Evolutionary conservation across 495 filamentous ascomycete species (phyloP), one percentile per base, ranked within the genome.

Genomic region (Rostrohypoxylon terebratum): DNA sequence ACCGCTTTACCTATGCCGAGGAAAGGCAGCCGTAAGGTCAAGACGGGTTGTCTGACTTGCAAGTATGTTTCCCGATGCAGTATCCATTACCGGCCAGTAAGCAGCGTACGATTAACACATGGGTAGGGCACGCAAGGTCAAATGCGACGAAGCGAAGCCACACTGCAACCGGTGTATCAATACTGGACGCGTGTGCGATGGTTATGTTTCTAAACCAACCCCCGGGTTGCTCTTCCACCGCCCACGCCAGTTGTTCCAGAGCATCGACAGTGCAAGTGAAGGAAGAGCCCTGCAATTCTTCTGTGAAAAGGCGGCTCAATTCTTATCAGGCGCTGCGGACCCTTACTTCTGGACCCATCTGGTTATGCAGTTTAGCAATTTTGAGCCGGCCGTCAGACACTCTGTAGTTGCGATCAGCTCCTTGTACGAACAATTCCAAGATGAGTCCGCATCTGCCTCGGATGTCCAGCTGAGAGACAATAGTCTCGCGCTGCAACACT

Each of bases 341-440:
- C 74, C 78, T 28, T 78, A 81, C 40, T 89, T 90, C 75, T 90
- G 87, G 87, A 78, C 81, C 53, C 80, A 74, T 11, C 69, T 85
- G 13, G 83, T 89, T 2, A 81, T 83, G 18, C 85, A 86, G 71
- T 77, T 85, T 5, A 83, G 81, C 47, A 81, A 82, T 13, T 78
- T 75, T 45, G 85, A 89, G 42, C 84, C 86, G 0, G 84, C 87
- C 0, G 80, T 88, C 1, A 86, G 85, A 75, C 85, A 89, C 75
- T 87, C 86, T 9, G 84, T 89, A 67, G 84, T 70, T 68, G 84
- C 77, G 62, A 85, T 66, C 38, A 77, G 75, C 42, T 76, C 71
- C 20, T 68, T 81, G 14, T 81, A 79, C 54, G 78, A 79, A 50
- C 72, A 68, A 33, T 64, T 77, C 4, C 71, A 77, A 13, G 63